Conservation (phyloP, 1,284 basidiomycete species). For the Boletus mariae region DNA sequence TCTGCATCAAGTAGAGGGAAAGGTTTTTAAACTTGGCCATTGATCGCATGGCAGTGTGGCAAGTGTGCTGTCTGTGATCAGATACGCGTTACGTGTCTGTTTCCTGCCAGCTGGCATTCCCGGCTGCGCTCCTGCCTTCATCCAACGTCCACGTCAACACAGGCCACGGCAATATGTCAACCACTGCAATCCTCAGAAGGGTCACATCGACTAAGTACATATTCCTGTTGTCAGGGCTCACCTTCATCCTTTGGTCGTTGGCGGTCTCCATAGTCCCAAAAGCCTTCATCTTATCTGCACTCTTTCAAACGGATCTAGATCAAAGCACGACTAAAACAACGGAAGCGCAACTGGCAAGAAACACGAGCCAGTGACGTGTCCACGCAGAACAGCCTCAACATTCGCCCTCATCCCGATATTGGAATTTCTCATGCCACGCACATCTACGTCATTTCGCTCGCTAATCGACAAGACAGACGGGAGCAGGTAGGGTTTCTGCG, state of each 20-base stretch:
- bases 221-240: slow-evolving; percentile 22
- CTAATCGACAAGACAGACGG: slow-evolving; percentile 22
- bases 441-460: slow-evolving; percentile 55
- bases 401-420: slow-evolving; percentile 13
- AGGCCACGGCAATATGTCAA: slow-evolving; percentile 28
- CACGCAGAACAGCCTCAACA: slow-evolving; percentile 35
- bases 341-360: neutral
- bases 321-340: neutral
- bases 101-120: too few species aligned
- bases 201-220: slow-evolving; percentile 23
- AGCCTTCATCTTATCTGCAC: slow-evolving; percentile 8
- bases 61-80: too few species aligned
- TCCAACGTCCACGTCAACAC: too few species aligned
- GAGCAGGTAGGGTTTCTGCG: slow-evolving; percentile 22
- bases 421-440: slow-evolving; percentile 17
- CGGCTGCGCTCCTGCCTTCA: too few species aligned
- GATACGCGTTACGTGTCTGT: too few species aligned
- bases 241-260: slow-evolving; percentile 27
- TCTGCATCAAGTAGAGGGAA: too few species aligned
- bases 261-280: slow-evolving; percentile 11
- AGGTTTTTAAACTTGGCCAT: too few species aligned
- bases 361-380: slow-evolving; percentile 11
- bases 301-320: slow-evolving; percentile 15
- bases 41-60: too few species aligned
- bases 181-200: slow-evolving; percentile 7